Evolutionary conservation across 257 asterid genomes (phyloP), one percentile per base, ranked within the genome.

Genomic region (Penstemon davidsonii): DNA sequence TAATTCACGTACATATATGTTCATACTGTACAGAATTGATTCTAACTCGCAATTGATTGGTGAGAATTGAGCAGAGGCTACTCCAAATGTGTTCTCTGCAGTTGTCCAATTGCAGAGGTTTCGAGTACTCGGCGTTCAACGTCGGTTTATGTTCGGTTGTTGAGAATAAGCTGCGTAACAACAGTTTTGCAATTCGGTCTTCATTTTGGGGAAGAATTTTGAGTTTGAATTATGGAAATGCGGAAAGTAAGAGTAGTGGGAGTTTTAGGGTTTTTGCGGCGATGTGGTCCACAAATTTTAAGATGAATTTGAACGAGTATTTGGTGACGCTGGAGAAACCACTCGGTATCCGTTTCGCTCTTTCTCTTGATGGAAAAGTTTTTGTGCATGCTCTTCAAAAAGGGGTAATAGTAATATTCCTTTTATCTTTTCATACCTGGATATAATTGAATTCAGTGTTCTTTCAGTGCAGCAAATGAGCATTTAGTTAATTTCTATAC

Each of bases 251-350:
- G 63, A 39, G 61, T 41, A 56, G 75, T 52, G 64, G 74, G 59
- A 36, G 0, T 71, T 70, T 61, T 68, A 65, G 77, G 80, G 80
- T 77, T 73, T 67, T 69, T 3, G 84, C 80, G 8, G 13, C 42
- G 6, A 77, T 67, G 90, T 70, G 89, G 9, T 64, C 85, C 1
- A 66, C 78, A n/a, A 69, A 80, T 5, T 75, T 80, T 54, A 85
- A 85, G 81, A 87, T 90, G 96, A 90, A 90, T 79, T 73, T 88
- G 83, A 90, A 88, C 55, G 96, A 87, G 76, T 90, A 93, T 69
- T 73, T 93, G 95, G 96, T 93, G 74, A 86, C 87, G 64, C 89
- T 93, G 53, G 90, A 88, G 66, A 93, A 81, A 63, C 99, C 99
- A 0, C 89, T 93, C 33, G 99, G 99, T 38, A 87, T 90, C 62